phyloP scores from a whole-genome alignment of 495 filamentous ascomycete genomes.

The Schizothecium vesticola region DNA sequence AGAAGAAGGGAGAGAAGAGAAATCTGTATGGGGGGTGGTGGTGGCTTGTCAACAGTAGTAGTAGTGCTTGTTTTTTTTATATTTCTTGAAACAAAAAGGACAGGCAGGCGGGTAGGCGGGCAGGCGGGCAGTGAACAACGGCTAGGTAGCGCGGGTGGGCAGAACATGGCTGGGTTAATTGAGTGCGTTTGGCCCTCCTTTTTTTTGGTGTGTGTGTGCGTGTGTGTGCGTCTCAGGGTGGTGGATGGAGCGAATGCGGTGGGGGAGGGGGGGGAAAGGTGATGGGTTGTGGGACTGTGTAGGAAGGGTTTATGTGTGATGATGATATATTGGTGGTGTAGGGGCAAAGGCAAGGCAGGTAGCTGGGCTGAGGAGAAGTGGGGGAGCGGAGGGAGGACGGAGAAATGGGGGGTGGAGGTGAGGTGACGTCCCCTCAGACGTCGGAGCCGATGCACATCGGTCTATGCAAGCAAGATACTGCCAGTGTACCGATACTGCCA shows the following conservation, averaged over 20 bases:
- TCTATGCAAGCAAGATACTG: not conserved
- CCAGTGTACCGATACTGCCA: no score
- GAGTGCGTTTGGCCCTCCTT: not conserved
- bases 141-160: not conserved
- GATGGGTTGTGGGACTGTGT: not conserved
- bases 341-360: no score
- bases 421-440: no score
- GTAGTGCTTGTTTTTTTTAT: not conserved
- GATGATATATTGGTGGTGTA: no score
- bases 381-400: no score
- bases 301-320: not conserved
- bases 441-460: no score
- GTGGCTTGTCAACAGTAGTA: not conserved
- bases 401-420: no score
- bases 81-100: not conserved
- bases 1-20: not conserved
- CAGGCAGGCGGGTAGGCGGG: not conserved
- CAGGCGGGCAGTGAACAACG: not conserved
- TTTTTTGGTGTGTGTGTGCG: not conserved
- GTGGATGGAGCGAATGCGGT: not conserved
- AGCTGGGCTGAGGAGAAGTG: not conserved
- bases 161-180: not conserved
- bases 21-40: not conserved
- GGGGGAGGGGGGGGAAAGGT: not conserved
- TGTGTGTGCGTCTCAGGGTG: not conserved